Evolutionary conservation across 257 asterid species (phyloP), one percentile per base, ranked within the genome.

Genomic region (Solanum commersonii): DNA sequence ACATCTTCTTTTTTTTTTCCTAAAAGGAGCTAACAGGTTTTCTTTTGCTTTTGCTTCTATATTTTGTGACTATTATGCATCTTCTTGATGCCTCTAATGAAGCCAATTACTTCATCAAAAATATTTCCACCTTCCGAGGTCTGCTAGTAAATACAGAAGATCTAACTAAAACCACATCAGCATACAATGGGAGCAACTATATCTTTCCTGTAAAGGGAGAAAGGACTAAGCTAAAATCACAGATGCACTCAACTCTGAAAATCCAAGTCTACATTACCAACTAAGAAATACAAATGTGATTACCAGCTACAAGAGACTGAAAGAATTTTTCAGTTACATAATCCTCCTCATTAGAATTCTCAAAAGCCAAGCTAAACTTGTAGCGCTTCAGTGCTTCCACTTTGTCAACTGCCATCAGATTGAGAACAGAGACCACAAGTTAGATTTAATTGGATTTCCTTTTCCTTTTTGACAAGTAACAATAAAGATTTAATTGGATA

Each of bases 281-380:
- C 35, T 6, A 73, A 77, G 86, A 85, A 67, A 31, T 46, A 86
- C 49, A 68, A 81, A 85, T 63, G 70, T 15, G 86, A 42, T 89
- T 97, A 97, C 99, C 99, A 25, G 99, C 98, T 88, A 97, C 99
- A 84, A 97, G 98, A 56, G 99, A 95, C 93, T 97, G 99, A 90
- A 96, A 97, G 90, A 91, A 97, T 82, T 97, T 97, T 74, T 97
- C 99, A 8, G 99, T 97, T 65, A 97, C 99, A 90, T 97, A 97
- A 91, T 97, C 99, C 92, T 97, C 99, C 90, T 94, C 99, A 37
- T 95, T 97, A 71, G 99, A 97, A 92, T 97, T 97, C 92, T 97
- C 99, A 88, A 97, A 97, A 84, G 99, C 98, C 95, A 97, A 94
- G 94, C 99, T 95, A 91, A 97, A 97, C 87, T 92, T 96, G 92